These are phyloP conservation scores for Globisporangium nodosum DNA, from an alignment of 352 stramenopile species.

Conservation along the genomic window DNA sequence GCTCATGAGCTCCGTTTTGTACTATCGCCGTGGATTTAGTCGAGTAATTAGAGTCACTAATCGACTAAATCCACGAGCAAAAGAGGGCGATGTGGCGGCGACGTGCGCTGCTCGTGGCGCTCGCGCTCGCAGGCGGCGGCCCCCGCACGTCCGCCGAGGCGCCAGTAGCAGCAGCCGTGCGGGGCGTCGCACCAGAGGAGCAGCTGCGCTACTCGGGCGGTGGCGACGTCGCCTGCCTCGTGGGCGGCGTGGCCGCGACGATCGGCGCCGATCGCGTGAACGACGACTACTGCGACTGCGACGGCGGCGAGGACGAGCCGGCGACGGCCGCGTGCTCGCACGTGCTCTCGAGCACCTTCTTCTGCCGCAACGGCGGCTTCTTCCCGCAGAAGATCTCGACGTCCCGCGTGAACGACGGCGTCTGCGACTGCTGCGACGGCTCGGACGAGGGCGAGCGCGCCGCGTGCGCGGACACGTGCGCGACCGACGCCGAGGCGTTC, in stretches of 20 bases:
- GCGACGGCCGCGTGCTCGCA: conserved; percentile 79
- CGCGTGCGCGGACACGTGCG: conserved; percentile 46
- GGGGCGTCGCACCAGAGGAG: conserved; percentile 33
- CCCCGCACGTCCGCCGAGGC: background rate
- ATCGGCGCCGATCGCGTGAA: conserved; percentile 52
- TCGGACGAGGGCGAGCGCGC: conserved; percentile 74
- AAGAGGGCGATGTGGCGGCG: background rate
- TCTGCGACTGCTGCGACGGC: conserved; percentile 98
- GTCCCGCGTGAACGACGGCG: conserved; percentile 88
- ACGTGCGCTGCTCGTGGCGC: background rate
- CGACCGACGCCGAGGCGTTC: conserved; percentile 24
- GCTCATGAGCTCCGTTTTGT: background rate
- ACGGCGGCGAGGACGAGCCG: conserved; percentile 86
- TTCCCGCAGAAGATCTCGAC: conserved; percentile 57
- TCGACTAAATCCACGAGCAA: too few species aligned
- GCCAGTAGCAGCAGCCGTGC: conserved; percentile 11
- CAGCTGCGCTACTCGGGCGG: conserved; percentile 17
- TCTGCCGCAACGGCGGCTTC: conserved; percentile 68
- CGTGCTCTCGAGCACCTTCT: conserved; percentile 40
- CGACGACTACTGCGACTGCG: conserved; percentile 94
- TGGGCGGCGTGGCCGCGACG: conserved; percentile 20
- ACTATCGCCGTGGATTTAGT: too few species aligned
- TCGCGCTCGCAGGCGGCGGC: background rate
- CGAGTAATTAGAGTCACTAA: too few species aligned
- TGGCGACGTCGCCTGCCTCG: conserved; percentile 11